Conservation (phyloP, 2,329 filamentous ascomycete species). For the Colletotrichum paranaense region DNA sequence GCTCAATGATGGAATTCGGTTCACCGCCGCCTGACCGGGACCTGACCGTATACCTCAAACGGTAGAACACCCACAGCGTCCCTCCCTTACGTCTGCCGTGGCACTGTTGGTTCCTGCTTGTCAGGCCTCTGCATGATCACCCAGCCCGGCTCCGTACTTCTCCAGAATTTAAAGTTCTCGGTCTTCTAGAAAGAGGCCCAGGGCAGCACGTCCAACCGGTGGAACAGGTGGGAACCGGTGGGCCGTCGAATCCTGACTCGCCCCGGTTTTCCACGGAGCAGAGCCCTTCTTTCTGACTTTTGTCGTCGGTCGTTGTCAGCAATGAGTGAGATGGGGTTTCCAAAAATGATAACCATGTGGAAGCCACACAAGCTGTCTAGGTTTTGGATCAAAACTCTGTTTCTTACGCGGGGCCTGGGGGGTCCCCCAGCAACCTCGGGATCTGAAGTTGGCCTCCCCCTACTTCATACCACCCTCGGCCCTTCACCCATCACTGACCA, state of each 20-base stretch:
- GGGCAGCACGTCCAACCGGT: constrained; percentile 13
- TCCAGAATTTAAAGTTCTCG: constrained; percentile 33
- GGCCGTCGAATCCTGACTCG: constrained; percentile 24
- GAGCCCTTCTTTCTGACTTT: constrained; percentile 28
- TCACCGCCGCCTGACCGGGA: constrained; percentile 29
- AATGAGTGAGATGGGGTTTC: constrained; percentile 25
- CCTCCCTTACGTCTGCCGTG: neutral
- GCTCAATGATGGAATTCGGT: neutral
- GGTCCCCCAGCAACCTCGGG: constrained; percentile 25
- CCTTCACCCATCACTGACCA: neutral
- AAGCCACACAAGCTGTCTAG: constrained; percentile 27
- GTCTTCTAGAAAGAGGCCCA: constrained; percentile 26
- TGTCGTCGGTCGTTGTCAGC: constrained; percentile 25
- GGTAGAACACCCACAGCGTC: constrained; percentile 6
- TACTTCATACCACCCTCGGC: neutral
- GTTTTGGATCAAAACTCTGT: constrained; percentile 35
- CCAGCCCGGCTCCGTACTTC: neutral
- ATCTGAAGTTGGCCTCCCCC: constrained; percentile 27
- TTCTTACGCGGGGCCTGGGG: constrained; percentile 8
- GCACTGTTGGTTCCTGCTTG: constrained; percentile 28
- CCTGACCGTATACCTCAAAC: constrained; percentile 35
- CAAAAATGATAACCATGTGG: constrained; percentile 37
- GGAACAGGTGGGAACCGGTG: constrained; percentile 34
- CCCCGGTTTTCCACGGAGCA: constrained; percentile 26
- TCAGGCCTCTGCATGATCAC: constrained; percentile 35